Evolutionary conservation across 148 eudicot genomes (phyloP).

Genomic region (Rhododendron ovatum): DNA sequence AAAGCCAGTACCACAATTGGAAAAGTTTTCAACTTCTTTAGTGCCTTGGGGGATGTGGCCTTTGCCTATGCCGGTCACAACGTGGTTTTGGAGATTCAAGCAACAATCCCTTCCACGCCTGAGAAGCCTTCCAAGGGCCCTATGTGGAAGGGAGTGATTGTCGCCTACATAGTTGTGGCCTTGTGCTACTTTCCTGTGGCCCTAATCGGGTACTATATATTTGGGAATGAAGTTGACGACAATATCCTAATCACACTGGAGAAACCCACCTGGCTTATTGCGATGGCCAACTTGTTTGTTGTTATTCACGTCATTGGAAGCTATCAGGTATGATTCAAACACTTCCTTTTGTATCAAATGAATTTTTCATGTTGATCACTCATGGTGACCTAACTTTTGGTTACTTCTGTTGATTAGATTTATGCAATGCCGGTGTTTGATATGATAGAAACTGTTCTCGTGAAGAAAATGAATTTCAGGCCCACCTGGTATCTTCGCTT

Average conservation of each 20-base stretch:
- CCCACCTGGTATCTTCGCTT: conserved; percentile 28
- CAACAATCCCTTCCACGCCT: conserved; percentile 48
- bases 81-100: conserved; percentile 48
- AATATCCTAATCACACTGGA: conserved; percentile 31
- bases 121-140: conserved; percentile 48
- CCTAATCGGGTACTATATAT: conserved; percentile 30
- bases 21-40: conserved; percentile 42
- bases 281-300: conserved; percentile 39
- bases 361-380: background rate
- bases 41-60: conserved; percentile 43
- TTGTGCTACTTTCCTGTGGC: conserved; percentile 43
- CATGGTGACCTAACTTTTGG: background rate
- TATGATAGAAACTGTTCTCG: conserved; percentile 40
- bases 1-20: conserved; percentile 23
- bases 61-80: conserved; percentile 53
- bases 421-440: conserved; percentile 53
- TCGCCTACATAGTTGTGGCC: conserved; percentile 45
- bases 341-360: background rate
- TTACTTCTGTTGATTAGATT: conserved; percentile 16
- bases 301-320: conserved; percentile 45
- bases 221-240: conserved; percentile 29
- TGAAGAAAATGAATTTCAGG: conserved; percentile 29
- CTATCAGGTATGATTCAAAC: conserved; percentile 32
- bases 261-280: conserved; percentile 42
- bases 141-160: conserved; percentile 47